These are phyloP conservation scores for Clarireedia sp. DNA, from an alignment of 2,329 filamentous ascomycete genomes.

Conservation along the genomic window DNA sequence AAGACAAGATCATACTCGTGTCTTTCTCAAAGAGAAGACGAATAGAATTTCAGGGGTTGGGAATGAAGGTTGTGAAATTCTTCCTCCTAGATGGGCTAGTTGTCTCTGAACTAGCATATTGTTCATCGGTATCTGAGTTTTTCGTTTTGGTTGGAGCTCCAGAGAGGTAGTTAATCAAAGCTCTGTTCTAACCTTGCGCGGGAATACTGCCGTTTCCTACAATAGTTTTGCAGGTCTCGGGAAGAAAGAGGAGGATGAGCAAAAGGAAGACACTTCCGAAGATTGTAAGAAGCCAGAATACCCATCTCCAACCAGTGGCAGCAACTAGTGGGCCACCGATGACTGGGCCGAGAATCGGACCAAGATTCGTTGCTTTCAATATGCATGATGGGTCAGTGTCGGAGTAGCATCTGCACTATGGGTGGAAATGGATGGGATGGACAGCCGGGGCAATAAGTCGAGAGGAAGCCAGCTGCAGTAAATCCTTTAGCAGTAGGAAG, in stretches of 20 bases:
- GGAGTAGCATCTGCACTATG: conserved; percentile 29
- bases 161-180: background rate
- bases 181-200: background rate
- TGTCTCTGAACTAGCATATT: background rate
- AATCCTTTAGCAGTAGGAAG: too few relatives aligned
- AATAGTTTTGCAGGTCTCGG: background rate
- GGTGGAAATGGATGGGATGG: conserved; percentile 53
- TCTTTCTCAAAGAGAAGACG: background rate
- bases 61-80: background rate
- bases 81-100: background rate
- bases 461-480: too few relatives aligned
- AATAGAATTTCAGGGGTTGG: background rate
- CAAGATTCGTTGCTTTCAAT: background rate
- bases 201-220: background rate
- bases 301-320: background rate
- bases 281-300: background rate
- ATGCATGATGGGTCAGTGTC: background rate
- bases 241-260: background rate
- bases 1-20: background rate
- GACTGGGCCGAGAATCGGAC: background rate
- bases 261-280: background rate
- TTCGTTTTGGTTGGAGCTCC: background rate
- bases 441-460: conserved; percentile 26
- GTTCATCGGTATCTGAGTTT: background rate
- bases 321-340: background rate